Conservation (phyloP, 495 filamentous ascomycete species). For the Sporormia fimetaria region DNA sequence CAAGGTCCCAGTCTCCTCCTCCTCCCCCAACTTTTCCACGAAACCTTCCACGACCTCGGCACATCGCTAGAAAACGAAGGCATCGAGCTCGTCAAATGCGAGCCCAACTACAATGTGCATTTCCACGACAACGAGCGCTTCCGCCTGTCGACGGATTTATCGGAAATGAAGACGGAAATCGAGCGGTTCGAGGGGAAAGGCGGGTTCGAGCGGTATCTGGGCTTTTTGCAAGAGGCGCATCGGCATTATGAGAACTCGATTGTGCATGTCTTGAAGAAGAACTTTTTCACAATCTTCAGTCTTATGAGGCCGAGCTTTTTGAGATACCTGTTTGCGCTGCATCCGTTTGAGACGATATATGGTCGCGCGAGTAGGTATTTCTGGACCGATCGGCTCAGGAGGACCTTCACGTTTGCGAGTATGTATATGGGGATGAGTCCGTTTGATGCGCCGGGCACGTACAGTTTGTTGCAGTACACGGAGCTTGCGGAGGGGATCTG, state of each 20-base stretch:
- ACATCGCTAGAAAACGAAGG: conserved; percentile 49
- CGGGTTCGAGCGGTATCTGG: conserved; percentile 51
- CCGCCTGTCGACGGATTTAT: conserved; percentile 47
- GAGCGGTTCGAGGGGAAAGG: conserved; percentile 54
- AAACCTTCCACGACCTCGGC: conserved; percentile 51
- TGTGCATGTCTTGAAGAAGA: conserved; percentile 47
- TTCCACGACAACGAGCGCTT: conserved; percentile 52
- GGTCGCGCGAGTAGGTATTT: conserved; percentile 49
- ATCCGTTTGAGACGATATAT: conserved; percentile 57
- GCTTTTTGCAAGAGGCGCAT: conserved; percentile 51
- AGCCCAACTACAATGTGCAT: conserved; percentile 59
- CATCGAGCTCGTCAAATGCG: conserved; percentile 52
- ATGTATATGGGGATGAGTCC: conserved; percentile 74
- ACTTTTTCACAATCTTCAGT: conserved; percentile 45
- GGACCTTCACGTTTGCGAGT: conserved; percentile 60
- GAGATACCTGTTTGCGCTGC: conserved; percentile 41
- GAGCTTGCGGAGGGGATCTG: conserved; percentile 63
- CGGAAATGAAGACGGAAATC: conserved; percentile 54
- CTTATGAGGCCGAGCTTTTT: conserved; percentile 45
- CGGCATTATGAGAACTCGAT: conserved; percentile 53
- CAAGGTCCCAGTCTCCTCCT: conserved; percentile 60
- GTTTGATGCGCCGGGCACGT: conserved; percentile 61
- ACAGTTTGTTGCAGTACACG: conserved; percentile 59
- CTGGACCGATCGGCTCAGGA: conserved; percentile 50
- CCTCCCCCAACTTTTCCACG: conserved; percentile 52